phyloP scores from a whole-genome alignment of 2,329 filamentous ascomycete genomes.

The Colletotrichum gigasporum region DNA sequence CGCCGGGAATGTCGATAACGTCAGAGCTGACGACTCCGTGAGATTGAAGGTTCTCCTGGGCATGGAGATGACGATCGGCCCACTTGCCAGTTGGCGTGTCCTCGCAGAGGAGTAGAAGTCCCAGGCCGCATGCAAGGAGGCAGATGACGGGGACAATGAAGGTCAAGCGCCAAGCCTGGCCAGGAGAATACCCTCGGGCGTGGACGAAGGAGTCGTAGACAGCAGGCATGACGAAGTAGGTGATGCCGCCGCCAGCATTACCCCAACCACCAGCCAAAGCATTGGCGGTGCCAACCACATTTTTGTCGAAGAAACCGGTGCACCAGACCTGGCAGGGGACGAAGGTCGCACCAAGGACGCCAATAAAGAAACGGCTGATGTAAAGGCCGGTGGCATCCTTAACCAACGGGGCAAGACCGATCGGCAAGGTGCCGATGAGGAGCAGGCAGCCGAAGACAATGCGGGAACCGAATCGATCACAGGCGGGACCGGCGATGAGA shows the following conservation, averaged over 20 bases:
- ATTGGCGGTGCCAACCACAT: conserved; percentile 89
- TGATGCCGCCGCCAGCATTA: conserved; percentile 89
- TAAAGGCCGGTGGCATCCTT: conserved; percentile 72
- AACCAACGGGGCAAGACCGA: conserved; percentile 82
- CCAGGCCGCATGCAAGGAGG: conserved; percentile 71
- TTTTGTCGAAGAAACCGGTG: conserved; percentile 93
- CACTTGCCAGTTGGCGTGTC: conserved; percentile 87
- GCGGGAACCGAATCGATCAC: conserved; percentile 85
- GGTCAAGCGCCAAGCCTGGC: conserved; percentile 83
- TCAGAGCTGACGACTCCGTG: conserved; percentile 51
- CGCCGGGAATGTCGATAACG: conserved; percentile 62
- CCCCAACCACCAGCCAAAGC: conserved; percentile 86
- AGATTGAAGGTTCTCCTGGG: conserved; percentile 60
- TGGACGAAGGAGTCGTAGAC: conserved; percentile 81
- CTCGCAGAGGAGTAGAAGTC: conserved; percentile 77
- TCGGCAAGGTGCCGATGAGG: conserved; percentile 81
- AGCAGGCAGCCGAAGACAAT: conserved; percentile 81
- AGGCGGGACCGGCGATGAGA: conserved; percentile 81
- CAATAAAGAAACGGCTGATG: conserved; percentile 80
- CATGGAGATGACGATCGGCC: conserved; percentile 73
- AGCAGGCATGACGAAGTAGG: conserved; percentile 93
- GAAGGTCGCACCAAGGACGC: conserved; percentile 80
- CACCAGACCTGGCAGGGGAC: conserved; percentile 93
- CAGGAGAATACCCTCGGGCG: conserved; percentile 65
- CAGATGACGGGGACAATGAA: conserved; percentile 87